phyloP scores from a whole-genome alignment of 441 rosid species.

The Aleurites moluccanus region DNA sequence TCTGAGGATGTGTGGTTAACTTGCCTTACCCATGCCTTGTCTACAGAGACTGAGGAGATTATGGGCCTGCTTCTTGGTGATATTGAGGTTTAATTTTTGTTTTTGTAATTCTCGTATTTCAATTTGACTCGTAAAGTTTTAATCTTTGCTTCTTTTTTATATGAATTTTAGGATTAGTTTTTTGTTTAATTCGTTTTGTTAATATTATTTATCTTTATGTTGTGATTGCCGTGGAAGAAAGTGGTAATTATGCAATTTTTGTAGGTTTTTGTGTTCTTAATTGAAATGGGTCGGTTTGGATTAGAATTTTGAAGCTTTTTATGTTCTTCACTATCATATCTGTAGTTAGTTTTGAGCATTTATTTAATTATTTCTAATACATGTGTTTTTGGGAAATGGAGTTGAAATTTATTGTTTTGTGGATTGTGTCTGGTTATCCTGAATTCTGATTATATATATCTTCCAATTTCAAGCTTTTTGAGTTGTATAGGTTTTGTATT shows the following conservation, averaged over 20 bases:
- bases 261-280: background rate
- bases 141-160: background rate
- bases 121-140: background rate
- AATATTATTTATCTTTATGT: background rate
- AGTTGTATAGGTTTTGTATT: background rate
- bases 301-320: slow-evolving; percentile 11
- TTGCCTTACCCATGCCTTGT: slow-evolving; percentile 91
- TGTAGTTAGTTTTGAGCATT: background rate
- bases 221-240: background rate
- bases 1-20: slow-evolving; percentile 95
- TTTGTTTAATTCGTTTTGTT: background rate
- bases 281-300: background rate
- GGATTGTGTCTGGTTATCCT: background rate
- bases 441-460: background rate
- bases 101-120: background rate
- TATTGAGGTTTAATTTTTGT: slow-evolving; percentile 51
- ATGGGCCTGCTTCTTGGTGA: slow-evolving; percentile 99
- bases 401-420: background rate
- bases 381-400: too few relatives aligned
- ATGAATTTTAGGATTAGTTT: background rate
- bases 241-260: background rate
- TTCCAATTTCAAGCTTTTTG: background rate
- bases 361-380: background rate
- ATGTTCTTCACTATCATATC: background rate
- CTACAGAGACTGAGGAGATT: slow-evolving; percentile 97